Base-by-base conservation (phyloP, 768 basidiomycete species). In the Botryobasidium botryosum region DNA sequence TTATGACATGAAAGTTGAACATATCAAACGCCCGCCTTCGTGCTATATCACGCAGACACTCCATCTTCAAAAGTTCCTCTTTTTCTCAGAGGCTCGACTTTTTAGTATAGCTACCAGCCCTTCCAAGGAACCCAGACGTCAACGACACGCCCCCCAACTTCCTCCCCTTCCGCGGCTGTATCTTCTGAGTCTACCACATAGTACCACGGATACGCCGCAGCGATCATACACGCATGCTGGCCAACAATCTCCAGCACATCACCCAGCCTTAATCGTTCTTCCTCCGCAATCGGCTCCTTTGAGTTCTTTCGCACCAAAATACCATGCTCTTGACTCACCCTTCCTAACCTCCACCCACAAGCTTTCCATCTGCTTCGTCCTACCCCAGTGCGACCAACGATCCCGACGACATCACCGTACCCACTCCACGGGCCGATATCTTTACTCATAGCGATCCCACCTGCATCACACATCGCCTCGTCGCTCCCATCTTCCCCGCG, bases 121-220 rank as follows among this genome's bases (percentile, higher is more conserved):
- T 87, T 91, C 81, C 84, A 86, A 5, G 84, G 74, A 35, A 86
- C 75, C 86, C 86, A 88, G 24, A 88, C 63, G 59, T 88, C 85
- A 17, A 77, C 73, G 6, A 86, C 75, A 24, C 50, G 57, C 31
- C 68, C 65, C 29, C 59, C 62, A 13, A 69, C 69, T 39, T 45
- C 17, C 52, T 53, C 28, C 43, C 37, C 20, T 57, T 54, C 0
- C 47, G 12, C 12, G 12, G 32, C 40, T 23, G 24, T 5, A 25
- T 64, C 56, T n/a, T 64, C 64, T 5, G 71, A 71, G 51, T 88
- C 85, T 2, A 87, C 74, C 17, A 88, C 64, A 55, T 87, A 87
- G 57, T 77, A 84, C 83, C 81, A 87, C 1, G 79, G 75, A 54
- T 81, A 72, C 2, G 71, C 75, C 17, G 87, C 83, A 17, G 81